These are phyloP conservation scores for Oryza meyeriana DNA, from an alignment of 176 grass and related monocot genomes.

Conservation along the genomic window DNA sequence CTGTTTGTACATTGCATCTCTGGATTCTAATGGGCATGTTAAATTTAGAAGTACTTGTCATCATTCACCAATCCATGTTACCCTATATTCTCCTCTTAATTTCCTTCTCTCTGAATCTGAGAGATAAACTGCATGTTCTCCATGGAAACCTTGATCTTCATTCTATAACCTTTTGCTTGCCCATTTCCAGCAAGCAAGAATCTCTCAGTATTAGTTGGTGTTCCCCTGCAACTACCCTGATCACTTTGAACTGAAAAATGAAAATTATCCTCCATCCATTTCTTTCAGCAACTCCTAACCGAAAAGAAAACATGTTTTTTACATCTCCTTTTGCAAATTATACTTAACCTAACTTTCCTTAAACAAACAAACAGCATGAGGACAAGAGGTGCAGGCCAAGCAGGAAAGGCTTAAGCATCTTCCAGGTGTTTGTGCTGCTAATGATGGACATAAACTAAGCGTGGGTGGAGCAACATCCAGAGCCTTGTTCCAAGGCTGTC, in stretches of 20 bases:
- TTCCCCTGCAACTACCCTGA: background rate
- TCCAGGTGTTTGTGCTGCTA: constrained; percentile 2
- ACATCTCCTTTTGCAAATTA: background rate
- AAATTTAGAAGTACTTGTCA: constrained; percentile 33
- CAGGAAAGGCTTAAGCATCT: background rate
- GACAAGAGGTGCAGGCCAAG: constrained; percentile 33
- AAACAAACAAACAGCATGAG: constrained; percentile 13
- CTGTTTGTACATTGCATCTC: constrained; percentile 68
- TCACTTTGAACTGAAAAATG: background rate
- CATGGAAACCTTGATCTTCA: background rate
- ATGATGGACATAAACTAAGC: constrained; percentile 48
- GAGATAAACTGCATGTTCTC: background rate
- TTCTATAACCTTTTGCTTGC: background rate
- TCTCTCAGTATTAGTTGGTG: background rate
- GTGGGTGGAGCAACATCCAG: constrained; percentile 45
- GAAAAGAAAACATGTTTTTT: background rate
- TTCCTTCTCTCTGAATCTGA: background rate
- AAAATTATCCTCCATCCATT: background rate
- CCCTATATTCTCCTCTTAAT: background rate
- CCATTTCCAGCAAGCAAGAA: constrained; percentile 32
- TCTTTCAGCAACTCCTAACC: background rate
- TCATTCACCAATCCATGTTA: constrained; percentile 45
- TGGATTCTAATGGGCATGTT: constrained; percentile 47
- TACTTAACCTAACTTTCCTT: constrained; percentile 2
- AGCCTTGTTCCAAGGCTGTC: constrained; percentile 28